These are phyloP conservation scores for Dryas drummondii DNA, from an alignment of 306 rosid genomes.

Conservation along the genomic window DNA sequence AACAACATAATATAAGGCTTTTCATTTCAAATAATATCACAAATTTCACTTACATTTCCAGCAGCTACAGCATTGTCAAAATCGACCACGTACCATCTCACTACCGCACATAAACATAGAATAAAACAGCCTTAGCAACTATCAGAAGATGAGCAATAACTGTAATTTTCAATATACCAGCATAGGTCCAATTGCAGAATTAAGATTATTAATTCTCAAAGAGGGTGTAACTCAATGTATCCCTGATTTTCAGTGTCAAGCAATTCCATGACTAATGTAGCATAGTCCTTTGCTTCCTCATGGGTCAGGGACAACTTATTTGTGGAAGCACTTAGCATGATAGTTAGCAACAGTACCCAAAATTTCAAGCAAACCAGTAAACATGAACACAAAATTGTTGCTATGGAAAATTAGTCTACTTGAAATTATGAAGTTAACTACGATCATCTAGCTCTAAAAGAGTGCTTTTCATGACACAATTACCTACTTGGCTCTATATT, in stretches of 20 bases:
- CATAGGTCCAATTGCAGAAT: not conserved
- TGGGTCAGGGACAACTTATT: constrained; percentile 67
- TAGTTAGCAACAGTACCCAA: constrained; percentile 41
- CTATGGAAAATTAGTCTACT: too few relatives aligned
- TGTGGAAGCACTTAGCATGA: constrained; percentile 57
- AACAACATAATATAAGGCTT: not conserved
- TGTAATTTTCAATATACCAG: too few relatives aligned
- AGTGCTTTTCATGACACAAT: not conserved
- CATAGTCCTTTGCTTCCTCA: constrained; percentile 75
- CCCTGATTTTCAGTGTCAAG: constrained; percentile 65
- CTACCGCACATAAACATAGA: constrained; percentile 51
- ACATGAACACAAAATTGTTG: not conserved
- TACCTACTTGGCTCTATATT: constrained; percentile 47
- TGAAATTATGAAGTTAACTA: not conserved
- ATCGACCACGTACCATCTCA: constrained; percentile 38
- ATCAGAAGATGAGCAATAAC: not conserved
- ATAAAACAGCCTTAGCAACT: constrained; percentile 24
- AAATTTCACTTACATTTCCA: constrained; percentile 41
- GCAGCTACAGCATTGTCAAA: constrained; percentile 40
- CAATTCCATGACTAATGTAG: constrained; percentile 64
- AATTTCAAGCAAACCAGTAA: constrained; percentile 1
- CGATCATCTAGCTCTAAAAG: not conserved
- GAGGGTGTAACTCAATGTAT: constrained; percentile 59
- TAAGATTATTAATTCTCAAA: not conserved
- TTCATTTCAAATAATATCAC: not conserved